Conservation (phyloP, 768 basidiomycete genomes). For the Lentinula raphanica region DNA sequence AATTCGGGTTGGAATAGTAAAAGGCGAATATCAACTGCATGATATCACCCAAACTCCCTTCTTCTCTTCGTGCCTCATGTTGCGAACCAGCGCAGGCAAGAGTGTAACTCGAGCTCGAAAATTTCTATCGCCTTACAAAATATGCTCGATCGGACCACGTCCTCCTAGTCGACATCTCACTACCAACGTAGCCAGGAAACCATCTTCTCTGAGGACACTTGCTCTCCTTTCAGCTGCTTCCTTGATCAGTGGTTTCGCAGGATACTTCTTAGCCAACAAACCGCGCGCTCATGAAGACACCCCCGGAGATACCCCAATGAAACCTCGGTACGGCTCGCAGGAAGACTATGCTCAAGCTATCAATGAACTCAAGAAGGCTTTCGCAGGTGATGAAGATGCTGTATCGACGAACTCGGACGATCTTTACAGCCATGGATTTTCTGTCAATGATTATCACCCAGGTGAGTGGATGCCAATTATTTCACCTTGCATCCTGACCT, state of each 20-base stretch:
- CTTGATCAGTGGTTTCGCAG: background rate
- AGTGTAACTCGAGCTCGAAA: background rate
- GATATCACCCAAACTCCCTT: background rate
- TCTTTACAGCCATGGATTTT: conserved; percentile 58
- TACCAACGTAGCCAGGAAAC: background rate
- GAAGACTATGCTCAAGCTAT: conserved; percentile 47
- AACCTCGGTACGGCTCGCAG: conserved; percentile 37
- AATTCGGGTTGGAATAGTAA: background rate
- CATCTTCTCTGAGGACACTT: background rate
- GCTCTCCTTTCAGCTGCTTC: background rate
- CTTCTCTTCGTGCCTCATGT: background rate
- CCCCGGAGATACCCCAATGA: background rate
- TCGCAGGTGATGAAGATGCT: conserved; percentile 35
- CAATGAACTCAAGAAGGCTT: conserved; percentile 41
- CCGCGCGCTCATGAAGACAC: too few species aligned
- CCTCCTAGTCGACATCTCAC: background rate
- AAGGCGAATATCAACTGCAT: background rate
- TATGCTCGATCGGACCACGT: background rate
- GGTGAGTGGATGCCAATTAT: conserved; percentile 41
- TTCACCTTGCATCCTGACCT: too few species aligned
- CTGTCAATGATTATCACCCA: conserved; percentile 64
- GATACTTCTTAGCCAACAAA: background rate
- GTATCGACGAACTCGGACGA: conserved; percentile 49
- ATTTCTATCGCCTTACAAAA: background rate
- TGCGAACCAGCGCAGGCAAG: background rate